These are phyloP conservation scores for Hypomyces rosellus DNA, from an alignment of 2,329 filamentous ascomycete species.

Conservation along the genomic window DNA sequence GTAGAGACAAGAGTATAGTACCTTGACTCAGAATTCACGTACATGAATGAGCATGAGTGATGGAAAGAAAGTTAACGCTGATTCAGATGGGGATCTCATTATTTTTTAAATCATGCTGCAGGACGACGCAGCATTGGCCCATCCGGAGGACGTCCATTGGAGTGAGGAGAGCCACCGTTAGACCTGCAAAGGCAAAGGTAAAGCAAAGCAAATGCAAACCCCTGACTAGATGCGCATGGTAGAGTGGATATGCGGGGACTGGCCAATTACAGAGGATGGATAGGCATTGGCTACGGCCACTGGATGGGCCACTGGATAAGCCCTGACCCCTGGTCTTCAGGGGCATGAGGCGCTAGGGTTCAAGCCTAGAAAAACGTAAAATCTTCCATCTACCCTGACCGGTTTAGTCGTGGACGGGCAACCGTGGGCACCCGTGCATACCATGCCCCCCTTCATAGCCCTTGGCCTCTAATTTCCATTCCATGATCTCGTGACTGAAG, in stretches of 20 bases:
- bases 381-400: too few relatives aligned
- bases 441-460: too few relatives aligned
- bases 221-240: constrained; percentile 10
- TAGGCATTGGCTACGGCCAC: too few relatives aligned
- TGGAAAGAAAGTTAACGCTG: neutral
- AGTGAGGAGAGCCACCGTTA: too few relatives aligned
- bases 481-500: too few relatives aligned
- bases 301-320: too few relatives aligned
- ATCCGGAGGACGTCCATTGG: too few relatives aligned
- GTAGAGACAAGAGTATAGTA: neutral
- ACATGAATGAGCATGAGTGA: neutral
- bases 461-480: too few relatives aligned
- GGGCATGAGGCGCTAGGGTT: constrained; percentile 10
- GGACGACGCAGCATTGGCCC: too few relatives aligned
- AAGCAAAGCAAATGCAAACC: constrained; percentile 2
- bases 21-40: neutral
- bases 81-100: neutral
- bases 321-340: neutral
- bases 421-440: too few relatives aligned
- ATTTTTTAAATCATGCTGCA: too few relatives aligned
- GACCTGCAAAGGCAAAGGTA: neutral
- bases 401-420: too few relatives aligned
- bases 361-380: neutral
- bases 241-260: constrained; percentile 10
- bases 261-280: neutral